Conservation (phyloP, 495 filamentous ascomycete genomes). For the Hypoxylon lienhwacheense region DNA sequence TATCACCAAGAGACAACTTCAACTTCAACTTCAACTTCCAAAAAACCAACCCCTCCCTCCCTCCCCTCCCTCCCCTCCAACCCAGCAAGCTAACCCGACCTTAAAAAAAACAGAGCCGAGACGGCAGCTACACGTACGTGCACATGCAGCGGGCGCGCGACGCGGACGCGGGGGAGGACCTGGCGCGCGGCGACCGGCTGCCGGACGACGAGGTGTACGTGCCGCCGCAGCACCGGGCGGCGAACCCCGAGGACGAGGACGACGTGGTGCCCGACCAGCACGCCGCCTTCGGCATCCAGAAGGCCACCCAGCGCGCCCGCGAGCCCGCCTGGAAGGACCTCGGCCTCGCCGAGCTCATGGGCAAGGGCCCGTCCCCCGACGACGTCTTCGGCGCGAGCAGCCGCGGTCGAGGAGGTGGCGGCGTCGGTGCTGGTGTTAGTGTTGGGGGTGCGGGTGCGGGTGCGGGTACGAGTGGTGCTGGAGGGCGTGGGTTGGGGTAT, state of each 20-base stretch:
- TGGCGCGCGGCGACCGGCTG: conserved; percentile 67
- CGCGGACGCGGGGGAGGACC: conserved; percentile 93
- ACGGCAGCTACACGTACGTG: conserved; percentile 81
- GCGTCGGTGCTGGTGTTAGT: too few species aligned
- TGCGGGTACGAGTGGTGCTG: too few species aligned
- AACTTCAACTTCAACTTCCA: too few species aligned
- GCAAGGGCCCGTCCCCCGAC: conserved; percentile 50
- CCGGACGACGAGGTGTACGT: conserved; percentile 85
- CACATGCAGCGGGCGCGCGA: conserved; percentile 80
- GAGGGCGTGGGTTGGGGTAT: conserved; percentile 24
- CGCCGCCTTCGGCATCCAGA: conserved; percentile 91
- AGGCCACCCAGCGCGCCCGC: conserved; percentile 71
- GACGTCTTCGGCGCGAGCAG: conserved; percentile 14
- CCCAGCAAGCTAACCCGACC: too few species aligned
- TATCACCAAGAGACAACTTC: too few species aligned
- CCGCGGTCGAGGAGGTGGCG: too few species aligned
- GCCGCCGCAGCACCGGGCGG: conserved; percentile 81
- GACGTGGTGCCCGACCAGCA: conserved; percentile 97
- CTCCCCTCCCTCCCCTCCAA: too few species aligned
- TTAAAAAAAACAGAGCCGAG: conserved; percentile 82
- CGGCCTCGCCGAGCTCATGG: conserved; percentile 72
- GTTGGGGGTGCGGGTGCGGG: not conserved
- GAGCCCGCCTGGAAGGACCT: conserved; percentile 88
- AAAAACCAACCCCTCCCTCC: not conserved
- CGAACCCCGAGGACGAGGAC: conserved; percentile 97